Evolutionary conservation across 2,329 filamentous ascomycete species (phyloP).

Genomic region (Leptographium procerum): DNA sequence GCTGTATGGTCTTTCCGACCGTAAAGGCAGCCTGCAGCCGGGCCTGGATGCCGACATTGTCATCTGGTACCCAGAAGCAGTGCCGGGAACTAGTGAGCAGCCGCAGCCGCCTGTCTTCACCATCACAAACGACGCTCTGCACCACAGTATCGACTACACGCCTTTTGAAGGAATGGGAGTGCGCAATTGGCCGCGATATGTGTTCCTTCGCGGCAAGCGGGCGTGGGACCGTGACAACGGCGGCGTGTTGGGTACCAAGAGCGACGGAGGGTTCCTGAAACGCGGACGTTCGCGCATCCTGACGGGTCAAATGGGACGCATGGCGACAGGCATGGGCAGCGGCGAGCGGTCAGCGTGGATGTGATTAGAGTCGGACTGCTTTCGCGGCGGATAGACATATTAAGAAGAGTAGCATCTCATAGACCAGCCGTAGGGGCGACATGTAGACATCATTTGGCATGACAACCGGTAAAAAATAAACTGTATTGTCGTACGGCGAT

Average conservation of each 20-base stretch:
- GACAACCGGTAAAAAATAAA: background rate
- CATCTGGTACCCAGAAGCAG: constrained; percentile 41
- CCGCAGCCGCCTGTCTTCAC: background rate
- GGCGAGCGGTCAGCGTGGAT: constrained; percentile 10
- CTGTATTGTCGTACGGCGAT: background rate
- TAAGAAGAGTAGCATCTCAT: background rate
- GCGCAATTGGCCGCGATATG: constrained; percentile 50
- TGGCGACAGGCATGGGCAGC: constrained; percentile 8
- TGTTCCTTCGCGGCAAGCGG: constrained; percentile 43
- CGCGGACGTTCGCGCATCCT: constrained; percentile 17
- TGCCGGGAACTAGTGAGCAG: background rate
- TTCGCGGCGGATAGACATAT: background rate
- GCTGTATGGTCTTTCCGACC: constrained; percentile 41
- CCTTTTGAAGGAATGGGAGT: constrained; percentile 47
- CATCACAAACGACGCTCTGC: constrained; percentile 36
- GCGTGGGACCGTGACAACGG: constrained; percentile 44
- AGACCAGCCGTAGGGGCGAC: background rate
- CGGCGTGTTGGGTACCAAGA: constrained; percentile 35
- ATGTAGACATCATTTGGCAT: background rate
- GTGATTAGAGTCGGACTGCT: background rate
- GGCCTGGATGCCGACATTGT: constrained; percentile 45
- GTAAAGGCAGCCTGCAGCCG: constrained; percentile 36
- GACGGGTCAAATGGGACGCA: constrained; percentile 12
- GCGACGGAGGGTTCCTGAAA: constrained; percentile 36
- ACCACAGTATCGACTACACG: constrained; percentile 52